Evolutionary conservation across 1,139 yeast species (phyloP).

Genomic region (Diutina siamensis): DNA sequence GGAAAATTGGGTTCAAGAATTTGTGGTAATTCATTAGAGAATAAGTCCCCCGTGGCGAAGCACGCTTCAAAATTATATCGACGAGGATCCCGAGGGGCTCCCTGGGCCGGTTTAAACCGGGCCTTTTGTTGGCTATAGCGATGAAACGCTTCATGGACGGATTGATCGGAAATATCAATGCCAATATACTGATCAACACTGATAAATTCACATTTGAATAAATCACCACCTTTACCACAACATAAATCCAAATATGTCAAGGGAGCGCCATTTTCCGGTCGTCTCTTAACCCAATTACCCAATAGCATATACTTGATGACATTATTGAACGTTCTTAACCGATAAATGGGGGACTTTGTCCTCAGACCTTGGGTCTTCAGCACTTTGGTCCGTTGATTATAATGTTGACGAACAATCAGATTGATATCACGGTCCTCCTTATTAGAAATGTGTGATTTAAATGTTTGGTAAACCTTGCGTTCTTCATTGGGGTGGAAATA

Average conservation of each 20-base stretch:
- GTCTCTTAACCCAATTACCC: constrained; percentile 44
- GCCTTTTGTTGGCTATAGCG: constrained; percentile 46
- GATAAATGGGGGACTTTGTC: constrained; percentile 71
- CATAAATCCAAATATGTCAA: constrained; percentile 63
- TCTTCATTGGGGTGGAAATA: background rate
- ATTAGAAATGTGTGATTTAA: background rate
- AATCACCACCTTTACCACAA: constrained; percentile 97
- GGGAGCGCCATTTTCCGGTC: constrained; percentile 29
- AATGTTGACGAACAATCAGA: constrained; percentile 66
- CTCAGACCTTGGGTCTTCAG: constrained; percentile 52
- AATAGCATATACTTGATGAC: constrained; percentile 83
- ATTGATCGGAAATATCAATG: constrained; percentile 82
- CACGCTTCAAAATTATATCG: constrained; percentile 57
- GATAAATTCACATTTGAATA: constrained; percentile 77
- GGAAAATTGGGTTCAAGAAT: constrained; percentile 52
- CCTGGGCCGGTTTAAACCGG: constrained; percentile 19
- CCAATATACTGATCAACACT: constrained; percentile 73
- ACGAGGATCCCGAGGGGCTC: constrained; percentile 28
- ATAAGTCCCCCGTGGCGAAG: constrained; percentile 88
- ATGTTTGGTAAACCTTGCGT: constrained; percentile 3
- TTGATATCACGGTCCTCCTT: constrained; percentile 25
- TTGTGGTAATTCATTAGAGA: constrained; percentile 55
- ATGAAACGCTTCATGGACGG: constrained; percentile 72
- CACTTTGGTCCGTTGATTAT: constrained; percentile 71
- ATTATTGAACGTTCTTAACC: constrained; percentile 80